These are phyloP conservation scores for Suillus ampliporus DNA, from an alignment of 768 basidiomycete species.

Conservation along the genomic window DNA sequence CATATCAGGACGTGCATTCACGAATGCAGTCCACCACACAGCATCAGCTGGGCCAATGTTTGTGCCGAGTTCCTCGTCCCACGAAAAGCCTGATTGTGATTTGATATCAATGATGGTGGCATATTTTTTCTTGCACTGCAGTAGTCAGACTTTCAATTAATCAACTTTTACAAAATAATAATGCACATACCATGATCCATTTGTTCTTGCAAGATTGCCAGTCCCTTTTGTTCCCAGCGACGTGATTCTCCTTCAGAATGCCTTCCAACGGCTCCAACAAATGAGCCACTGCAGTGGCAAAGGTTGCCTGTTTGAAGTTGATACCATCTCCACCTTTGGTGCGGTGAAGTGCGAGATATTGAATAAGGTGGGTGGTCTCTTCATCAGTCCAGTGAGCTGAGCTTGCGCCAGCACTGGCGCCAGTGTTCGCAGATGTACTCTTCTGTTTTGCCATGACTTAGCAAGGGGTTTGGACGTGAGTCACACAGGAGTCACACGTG, in stretches of 20 bases:
- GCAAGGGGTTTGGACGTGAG: not conserved
- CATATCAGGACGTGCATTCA: not conserved
- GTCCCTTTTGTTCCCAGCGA: not conserved
- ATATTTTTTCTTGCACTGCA: not conserved
- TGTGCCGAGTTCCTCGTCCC: not conserved
- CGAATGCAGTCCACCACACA: not conserved
- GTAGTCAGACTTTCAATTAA: not conserved
- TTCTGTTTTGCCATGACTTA: not conserved
- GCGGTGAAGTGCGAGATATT: not conserved
- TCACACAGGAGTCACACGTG: no score
- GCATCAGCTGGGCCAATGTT: not conserved
- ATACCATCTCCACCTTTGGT: not conserved
- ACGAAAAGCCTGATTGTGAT: not conserved
- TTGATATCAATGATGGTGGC: not conserved
- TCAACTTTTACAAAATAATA: not conserved
- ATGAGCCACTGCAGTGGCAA: not conserved
- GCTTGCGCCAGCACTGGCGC: not conserved
- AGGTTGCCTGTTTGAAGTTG: not conserved
- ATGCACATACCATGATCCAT: not conserved
- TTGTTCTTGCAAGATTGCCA: slow-evolving; percentile 1
- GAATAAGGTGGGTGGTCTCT: not conserved
- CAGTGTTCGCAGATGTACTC: not conserved
- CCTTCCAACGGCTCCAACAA: not conserved
- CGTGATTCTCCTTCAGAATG: not conserved
- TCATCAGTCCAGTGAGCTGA: not conserved